Evolutionary conservation across 768 basidiomycete genomes (phyloP), one percentile per base, ranked within the genome.

Genomic region (Leccinum disarticulatum): DNA sequence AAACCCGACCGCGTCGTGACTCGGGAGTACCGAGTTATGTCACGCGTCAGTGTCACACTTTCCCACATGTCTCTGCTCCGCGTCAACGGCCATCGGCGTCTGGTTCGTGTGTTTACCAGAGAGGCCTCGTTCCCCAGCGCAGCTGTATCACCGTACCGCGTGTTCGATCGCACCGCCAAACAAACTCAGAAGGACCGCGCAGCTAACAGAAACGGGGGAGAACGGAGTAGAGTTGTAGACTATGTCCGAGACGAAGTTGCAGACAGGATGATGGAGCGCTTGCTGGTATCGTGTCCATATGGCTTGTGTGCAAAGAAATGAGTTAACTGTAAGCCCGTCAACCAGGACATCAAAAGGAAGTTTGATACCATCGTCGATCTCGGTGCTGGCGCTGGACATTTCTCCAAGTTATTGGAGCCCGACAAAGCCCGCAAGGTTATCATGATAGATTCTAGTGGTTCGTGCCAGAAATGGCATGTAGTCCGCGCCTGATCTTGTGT

Each of bases 191-290:
- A 83, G 66, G 87, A 98, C 70, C 77, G 85, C 13, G 88, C 93
- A 0, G 90, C 85, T 4, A 64, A 73, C 54, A 76, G 80, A 59
- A 79, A 87, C 57, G 79, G 76, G 50, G 87, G 88, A 19, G 73
- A 75, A 25, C 77, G 79, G 31, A 94, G 91, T 66, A 80, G 85
- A 66, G 84, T 86, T 0, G 93, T 95, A 6, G 96, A 99, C 79
- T 98, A 98, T 74, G 77, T 99, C 30, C 83, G 93, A 46, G 84
- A 93, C 57, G 96, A 96, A 71, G 86, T 95, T 9, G 94, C 95
- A 22, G 91, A 94, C 62, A 81, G 89, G 60, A 83, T 98, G 83
- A 84, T 93, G 75, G 96, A 98, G 70, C 81, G 96, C 57, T 83
- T 99, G 62, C 74, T 91, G 79, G 96, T 94, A 69, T 62, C 77